Base-by-base conservation (phyloP, 768 basidiomycete genomes). In the Porphyrellus cyaneotinctus region DNA sequence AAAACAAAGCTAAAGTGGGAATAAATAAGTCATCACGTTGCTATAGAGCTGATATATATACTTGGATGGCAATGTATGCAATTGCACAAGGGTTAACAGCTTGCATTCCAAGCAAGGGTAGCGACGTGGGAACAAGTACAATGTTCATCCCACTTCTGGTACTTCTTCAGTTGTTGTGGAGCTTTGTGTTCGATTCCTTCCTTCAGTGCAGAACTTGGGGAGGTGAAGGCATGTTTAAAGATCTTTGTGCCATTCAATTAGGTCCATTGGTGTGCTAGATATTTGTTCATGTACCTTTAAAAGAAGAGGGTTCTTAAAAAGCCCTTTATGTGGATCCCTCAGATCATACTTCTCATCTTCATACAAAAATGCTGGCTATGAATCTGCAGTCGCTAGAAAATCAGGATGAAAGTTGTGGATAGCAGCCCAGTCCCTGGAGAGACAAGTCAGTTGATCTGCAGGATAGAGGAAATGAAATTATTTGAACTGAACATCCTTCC, bases 1-100 rank as follows among this genome's bases (percentile, higher is more conserved):
- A 24, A 41, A 49, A 0, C 30, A 11, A 24, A 49, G 30, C 48
- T 49, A 33, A 15, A 15, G 3, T 4, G 4, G 3, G 7, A 15
- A 9, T 44, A 4, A 32, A 20, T 17, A 9, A 32, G 20, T 9
- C 3, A 4, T 31, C 4, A 3, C 12, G 9, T 6, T 7, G 5
- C 10, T 6, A 15, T 28, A 9, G 9, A 20, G 20, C 1, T 20
- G 9, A 6, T 3, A 2, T 33, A 32, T 22, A 23, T 48, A 49
- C 39, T 30, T 49, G 48, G 12, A 49, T 38, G 24, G 39, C 22
- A 3, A 49, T n/a, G 9, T 52, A 52, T 28, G 51, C 51, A 11
- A 52, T 52, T 15, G 44, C 44, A 6, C 14, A n/a, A 0, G 23
- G 37, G 15, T 4, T 24, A 1, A 52, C 18, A 5, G 44, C 24